Evolutionary conservation across 2,329 filamentous ascomycete species (phyloP), one percentile per base, ranked within the genome.

Genomic region (Alternaria ethzedia): DNA sequence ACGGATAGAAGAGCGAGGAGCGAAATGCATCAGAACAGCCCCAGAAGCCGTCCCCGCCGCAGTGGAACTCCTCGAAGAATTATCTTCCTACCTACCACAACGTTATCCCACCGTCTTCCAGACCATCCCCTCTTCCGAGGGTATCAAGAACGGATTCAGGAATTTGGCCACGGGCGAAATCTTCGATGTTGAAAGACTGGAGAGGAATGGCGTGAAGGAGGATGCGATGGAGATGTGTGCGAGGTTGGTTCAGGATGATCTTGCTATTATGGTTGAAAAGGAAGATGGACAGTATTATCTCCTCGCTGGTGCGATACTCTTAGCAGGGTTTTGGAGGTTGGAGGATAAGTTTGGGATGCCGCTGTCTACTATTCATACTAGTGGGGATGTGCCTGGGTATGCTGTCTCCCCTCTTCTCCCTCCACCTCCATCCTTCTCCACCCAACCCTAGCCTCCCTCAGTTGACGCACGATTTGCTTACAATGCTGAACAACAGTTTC

Each of bases 241-340:
- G 0, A 87, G 92, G 2, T 85, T 95, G 20, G 82, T 92, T 4
- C 93, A 96, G 79, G 93, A 96, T 74, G 93, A 96, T 76, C 81
- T 96, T 0, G 92, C 92, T 0, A 87, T 96, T 59, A 95, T 96
- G 92, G 85, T 95, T 70, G 92, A 96, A 79, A 85, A 83, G 20
- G 78, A 84, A 0, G 92, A 96, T 74, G 91, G 92, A 0, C 88
- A 94, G 77, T 95, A 95, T 82, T 93, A 94, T 76, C 86, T 96
- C 0, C 86, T 94, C 2, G 91, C 91, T 0, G 93, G 92, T 0
- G 86, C 90, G 0, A 89, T 96, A 61, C 83, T 96, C 3, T 85
- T 96, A 0, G 86, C 93, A 0, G 93, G 93, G 0, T 96, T 96
- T 83, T 96, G 93, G 93, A 87, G 91, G 3, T 83, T 96, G 1